These are phyloP conservation scores for Penicillium sp. DNA, from an alignment of 2,329 filamentous ascomycete species.

Conservation along the genomic window DNA sequence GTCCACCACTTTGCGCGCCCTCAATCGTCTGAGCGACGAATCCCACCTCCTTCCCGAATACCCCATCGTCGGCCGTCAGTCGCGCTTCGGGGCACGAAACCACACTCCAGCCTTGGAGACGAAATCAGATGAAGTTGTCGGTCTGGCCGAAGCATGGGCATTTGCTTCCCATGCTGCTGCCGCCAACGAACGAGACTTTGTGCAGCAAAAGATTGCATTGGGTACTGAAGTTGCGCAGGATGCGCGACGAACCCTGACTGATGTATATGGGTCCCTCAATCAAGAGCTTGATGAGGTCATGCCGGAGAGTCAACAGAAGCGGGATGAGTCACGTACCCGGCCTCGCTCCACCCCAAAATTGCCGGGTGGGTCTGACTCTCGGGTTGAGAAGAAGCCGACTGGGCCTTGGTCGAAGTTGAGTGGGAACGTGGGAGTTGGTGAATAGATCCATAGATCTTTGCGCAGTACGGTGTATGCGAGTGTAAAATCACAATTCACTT, in stretches of 20 bases:
- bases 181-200: conserved; percentile 30
- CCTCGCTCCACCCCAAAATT: conserved; percentile 24
- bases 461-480: too few relatives aligned
- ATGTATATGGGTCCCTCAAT: conserved; percentile 35
- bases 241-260: conserved; percentile 29
- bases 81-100: conserved; percentile 34
- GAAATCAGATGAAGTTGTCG: conserved; percentile 31
- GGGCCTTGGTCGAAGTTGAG: conserved; percentile 40
- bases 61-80: conserved; percentile 36
- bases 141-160: conserved; percentile 39
- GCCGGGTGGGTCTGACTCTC: conserved; percentile 17
- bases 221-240: conserved; percentile 32
- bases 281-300: conserved; percentile 32
- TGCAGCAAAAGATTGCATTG: conserved; percentile 33
- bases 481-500: too few relatives aligned
- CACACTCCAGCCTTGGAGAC: conserved; percentile 15
- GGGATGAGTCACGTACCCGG: conserved; percentile 28
- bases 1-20: conserved; percentile 32
- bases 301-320: conserved; percentile 11
- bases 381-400: conserved; percentile 25
- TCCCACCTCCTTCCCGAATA: conserved; percentile 45
- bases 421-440: conserved; percentile 31
- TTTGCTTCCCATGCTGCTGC: conserved; percentile 39
- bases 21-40: conserved; percentile 42
- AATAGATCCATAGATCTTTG: conserved; percentile 12